Conservation (phyloP, 306 rosid species). For the Benincasa hispida region DNA sequence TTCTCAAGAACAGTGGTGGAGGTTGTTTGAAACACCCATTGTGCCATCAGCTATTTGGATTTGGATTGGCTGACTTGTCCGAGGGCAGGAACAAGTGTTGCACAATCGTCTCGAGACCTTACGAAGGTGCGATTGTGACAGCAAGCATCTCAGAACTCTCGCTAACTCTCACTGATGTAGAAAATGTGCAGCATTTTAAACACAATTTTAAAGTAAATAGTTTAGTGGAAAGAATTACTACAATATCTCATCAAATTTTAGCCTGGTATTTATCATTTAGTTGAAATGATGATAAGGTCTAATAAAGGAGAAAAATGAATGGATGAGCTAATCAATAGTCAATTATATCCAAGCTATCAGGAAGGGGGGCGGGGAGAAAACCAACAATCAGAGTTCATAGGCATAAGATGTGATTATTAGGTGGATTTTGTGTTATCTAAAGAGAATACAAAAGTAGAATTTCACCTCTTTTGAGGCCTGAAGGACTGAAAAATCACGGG, state of each 20-base stretch:
- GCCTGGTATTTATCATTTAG: background rate
- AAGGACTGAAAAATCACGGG: slow-evolving; percentile 44
- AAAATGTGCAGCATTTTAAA: background rate
- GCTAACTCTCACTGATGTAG: background rate
- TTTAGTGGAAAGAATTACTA: background rate
- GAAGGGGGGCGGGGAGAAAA: background rate
- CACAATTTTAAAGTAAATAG: background rate
- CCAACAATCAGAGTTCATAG: background rate
- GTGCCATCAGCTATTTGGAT: no score
- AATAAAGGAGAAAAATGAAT: background rate
- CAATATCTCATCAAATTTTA: background rate
- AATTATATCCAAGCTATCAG: background rate
- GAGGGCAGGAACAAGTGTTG: no score
- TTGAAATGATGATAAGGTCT: background rate
- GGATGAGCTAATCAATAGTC: background rate
- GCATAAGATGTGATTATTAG: background rate
- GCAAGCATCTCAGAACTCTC: background rate
- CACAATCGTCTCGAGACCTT: no score
- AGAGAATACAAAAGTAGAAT: background rate
- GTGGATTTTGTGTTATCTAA: no score
- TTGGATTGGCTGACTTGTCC: no score
- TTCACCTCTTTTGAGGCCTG: slow-evolving; percentile 58
- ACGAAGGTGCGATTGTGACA: no score
- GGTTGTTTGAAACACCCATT: no score
- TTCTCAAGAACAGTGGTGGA: no score